Conservation (phyloP, 1,139 yeast species). For the Lodderomyces beijingensis region DNA sequence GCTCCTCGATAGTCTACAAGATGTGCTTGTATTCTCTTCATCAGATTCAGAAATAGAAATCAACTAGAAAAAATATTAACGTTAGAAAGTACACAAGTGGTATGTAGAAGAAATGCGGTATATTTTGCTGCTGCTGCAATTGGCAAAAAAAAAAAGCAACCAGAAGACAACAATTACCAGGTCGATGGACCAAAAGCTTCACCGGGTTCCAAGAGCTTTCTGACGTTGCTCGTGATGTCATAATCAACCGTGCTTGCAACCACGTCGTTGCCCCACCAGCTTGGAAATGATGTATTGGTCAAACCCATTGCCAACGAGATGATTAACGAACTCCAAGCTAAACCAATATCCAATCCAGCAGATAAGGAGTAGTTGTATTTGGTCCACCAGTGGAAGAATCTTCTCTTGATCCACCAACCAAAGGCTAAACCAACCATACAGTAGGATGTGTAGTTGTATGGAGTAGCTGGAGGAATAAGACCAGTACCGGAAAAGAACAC, state of each 20-base stretch:
- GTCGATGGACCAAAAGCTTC: slow-evolving; percentile 18
- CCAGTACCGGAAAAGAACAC: slow-evolving; percentile 48
- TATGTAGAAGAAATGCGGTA: too few relatives aligned
- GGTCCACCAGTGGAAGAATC: slow-evolving; percentile 44
- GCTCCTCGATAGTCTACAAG: too few relatives aligned
- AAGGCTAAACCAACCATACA: slow-evolving; percentile 31
- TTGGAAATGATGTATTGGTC: slow-evolving; percentile 22
- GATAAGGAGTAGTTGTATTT: slow-evolving; percentile 40
- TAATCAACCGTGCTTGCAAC: slow-evolving; percentile 9
- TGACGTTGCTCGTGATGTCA: slow-evolving; percentile 12
- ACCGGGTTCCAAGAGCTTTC: slow-evolving; percentile 14
- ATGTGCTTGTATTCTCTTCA: too few relatives aligned
- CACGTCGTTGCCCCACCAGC: slow-evolving; percentile 37
- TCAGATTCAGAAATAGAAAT: too few relatives aligned
- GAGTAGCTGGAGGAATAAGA: slow-evolving; percentile 45
- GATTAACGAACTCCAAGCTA: slow-evolving; percentile 39
- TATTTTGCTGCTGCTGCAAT: too few relatives aligned
- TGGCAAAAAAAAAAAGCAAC: not conserved
- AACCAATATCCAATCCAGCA: slow-evolving; percentile 41
- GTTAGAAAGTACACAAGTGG: too few relatives aligned
- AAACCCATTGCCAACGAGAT: slow-evolving; percentile 35
- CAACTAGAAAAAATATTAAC: too few relatives aligned
- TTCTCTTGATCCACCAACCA: slow-evolving; percentile 29
- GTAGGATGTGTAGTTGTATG: slow-evolving; percentile 39
- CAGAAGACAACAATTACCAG: slow-evolving; percentile 14